Conservation (phyloP, 78 protist genomes). For the slime mould (Dictyostelium discoideum) region dicty_2.7 NC_007089.4:1865001-1865500, state of each 20-base stretch:
- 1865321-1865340: conserved; percentile 11
- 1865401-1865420: conserved; percentile 65
- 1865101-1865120: not conserved
- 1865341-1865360: not conserved
- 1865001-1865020: not conserved
- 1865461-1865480: conserved; percentile 34
- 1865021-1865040: conserved; percentile 1
- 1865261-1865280: not conserved
- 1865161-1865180: conserved; percentile 65
- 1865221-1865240: not conserved
- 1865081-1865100: not conserved
- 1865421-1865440: conserved; percentile 61
- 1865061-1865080: not conserved
- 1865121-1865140: conserved; percentile 33
- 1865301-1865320: conserved; percentile 15
- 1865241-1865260: not conserved
- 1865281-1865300: not conserved
- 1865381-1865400: conserved; percentile 10
- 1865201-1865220: not conserved
- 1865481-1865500: conserved; percentile 25
- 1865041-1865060: not conserved
- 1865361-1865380: conserved; percentile 57
- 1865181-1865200: conserved; percentile 54
- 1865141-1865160: not conserved
- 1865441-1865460: conserved; percentile 73